phyloP scores from a whole-genome alignment of 192 early-diverging fungal species.

The Coemansia umbellata region DNA sequence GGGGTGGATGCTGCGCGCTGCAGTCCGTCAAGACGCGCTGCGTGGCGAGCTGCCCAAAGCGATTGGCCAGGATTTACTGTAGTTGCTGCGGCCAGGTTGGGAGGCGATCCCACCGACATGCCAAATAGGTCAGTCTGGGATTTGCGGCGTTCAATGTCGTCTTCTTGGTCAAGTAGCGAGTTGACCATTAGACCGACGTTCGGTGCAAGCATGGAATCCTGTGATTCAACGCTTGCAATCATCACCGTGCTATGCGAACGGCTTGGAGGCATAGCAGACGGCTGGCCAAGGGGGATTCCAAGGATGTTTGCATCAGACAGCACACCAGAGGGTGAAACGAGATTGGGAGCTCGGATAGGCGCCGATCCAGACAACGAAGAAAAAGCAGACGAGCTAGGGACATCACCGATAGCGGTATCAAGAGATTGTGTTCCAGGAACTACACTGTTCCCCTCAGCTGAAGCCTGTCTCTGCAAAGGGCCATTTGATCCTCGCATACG shows the following conservation, averaged over 20 bases:
- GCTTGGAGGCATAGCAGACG: slow-evolving; percentile 25
- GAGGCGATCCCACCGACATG: slow-evolving; percentile 25
- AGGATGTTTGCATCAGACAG: slow-evolving; percentile 31
- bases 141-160: slow-evolving; percentile 27
- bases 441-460: slow-evolving; percentile 1
- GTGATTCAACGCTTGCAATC: not conserved
- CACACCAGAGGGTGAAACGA: slow-evolving; percentile 14
- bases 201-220: slow-evolving; percentile 15
- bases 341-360: slow-evolving; percentile 12
- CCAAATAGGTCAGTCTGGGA: slow-evolving; percentile 41
- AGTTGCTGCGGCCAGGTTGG: slow-evolving; percentile 3
- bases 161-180: slow-evolving; percentile 47
- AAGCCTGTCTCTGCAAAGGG: slow-evolving; percentile 7
- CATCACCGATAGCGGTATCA: not conserved
- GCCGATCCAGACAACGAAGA: slow-evolving; percentile 32
- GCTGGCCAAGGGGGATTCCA: slow-evolving; percentile 24
- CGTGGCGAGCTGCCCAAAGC: slow-evolving; percentile 45
- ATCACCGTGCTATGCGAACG: slow-evolving; percentile 35
- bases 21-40: slow-evolving; percentile 38
- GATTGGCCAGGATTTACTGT: slow-evolving; percentile 26
- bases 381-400: slow-evolving; percentile 33
- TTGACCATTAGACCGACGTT: slow-evolving; percentile 43
- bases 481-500: slow-evolving; percentile 14
- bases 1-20: slow-evolving; percentile 50
- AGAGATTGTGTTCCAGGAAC: slow-evolving; percentile 3